A percentile compares a stretch with the other conserved stretches of the same genome.
These are phyloP conservation scores for Podospora bellae-mahoneyi DNA, from an alignment of 495 filamentous ascomycete genomes.

Conservation along the genomic window DNA sequence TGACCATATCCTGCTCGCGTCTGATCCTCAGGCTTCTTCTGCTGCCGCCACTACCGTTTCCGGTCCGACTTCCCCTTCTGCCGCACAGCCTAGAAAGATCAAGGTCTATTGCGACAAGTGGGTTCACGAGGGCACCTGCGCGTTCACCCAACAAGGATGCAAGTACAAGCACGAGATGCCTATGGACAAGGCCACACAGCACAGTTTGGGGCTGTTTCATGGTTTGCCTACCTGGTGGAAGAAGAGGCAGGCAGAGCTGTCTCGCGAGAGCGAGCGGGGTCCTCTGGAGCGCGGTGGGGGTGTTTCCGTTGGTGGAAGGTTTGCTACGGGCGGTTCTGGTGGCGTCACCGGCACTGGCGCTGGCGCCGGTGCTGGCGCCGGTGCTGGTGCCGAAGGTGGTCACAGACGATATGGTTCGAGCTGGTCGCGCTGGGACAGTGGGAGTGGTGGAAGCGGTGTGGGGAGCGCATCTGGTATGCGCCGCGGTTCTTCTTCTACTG, in stretches of 20 bases:
- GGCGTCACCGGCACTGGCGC: not conserved
- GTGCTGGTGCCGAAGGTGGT: not conserved
- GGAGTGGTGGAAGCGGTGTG: not conserved
- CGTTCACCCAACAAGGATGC: constrained; percentile 81
- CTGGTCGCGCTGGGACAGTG: not conserved
- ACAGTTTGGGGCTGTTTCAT: constrained; percentile 58
- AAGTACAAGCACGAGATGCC: constrained; percentile 88
- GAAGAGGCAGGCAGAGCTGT: constrained; percentile 45
- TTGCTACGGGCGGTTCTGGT: not conserved
- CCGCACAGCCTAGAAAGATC: constrained; percentile 34
- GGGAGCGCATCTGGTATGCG: not conserved
- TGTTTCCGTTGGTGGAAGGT: not conserved
- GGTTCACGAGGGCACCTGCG: constrained; percentile 79
- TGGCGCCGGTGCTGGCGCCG: not conserved
- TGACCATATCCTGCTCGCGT: constrained; percentile 4
- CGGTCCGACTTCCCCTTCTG: constrained; percentile 19
- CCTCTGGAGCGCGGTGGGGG: not conserved
- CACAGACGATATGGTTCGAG: not conserved
- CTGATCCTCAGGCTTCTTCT: not conserved
- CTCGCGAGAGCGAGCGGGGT: not conserved
- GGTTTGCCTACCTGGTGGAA: constrained; percentile 53
- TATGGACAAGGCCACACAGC: constrained; percentile 53
- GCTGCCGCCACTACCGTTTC: not conserved
- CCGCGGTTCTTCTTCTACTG: not conserved
- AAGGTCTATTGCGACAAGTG: constrained; percentile 87